A percentile compares a stretch with the other conserved stretches of the same genome.
Conservation (phyloP, 345 rosid species). For the Salix purpurea region DNA sequence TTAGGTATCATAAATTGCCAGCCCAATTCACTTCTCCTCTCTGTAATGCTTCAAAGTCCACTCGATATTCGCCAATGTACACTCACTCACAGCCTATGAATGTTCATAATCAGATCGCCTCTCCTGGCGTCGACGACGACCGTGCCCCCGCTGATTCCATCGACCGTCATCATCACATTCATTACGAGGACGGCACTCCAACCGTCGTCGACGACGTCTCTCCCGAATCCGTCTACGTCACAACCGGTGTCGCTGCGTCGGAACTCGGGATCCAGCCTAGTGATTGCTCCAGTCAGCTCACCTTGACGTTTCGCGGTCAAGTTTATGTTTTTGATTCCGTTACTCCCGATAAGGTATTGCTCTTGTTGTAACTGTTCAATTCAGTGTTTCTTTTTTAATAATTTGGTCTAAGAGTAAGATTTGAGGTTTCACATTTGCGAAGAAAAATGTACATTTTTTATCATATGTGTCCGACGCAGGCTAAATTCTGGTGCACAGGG, state of each 20-base stretch:
- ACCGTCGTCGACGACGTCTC: slow-evolving; percentile 52
- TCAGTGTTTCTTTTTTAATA: too few relatives aligned
- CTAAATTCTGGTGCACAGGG: neutral
- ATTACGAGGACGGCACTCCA: slow-evolving; percentile 39
- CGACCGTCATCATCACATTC: slow-evolving; percentile 34
- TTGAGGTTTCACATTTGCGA: neutral
- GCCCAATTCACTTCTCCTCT: neutral
- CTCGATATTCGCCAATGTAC: slow-evolving; percentile 44
- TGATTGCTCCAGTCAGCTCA: slow-evolving; percentile 54
- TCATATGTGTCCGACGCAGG: neutral
- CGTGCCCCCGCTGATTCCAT: slow-evolving; percentile 40
- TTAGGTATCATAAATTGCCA: slow-evolving; percentile 12
- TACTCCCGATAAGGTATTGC: slow-evolving; percentile 64
- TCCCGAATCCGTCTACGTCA: slow-evolving; percentile 47
- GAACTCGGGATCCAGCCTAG: slow-evolving; percentile 28
- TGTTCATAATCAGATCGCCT: slow-evolving; percentile 40
- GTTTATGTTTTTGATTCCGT: slow-evolving; percentile 86
- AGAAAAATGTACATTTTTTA: neutral
- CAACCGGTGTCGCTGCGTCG: slow-evolving; percentile 33
- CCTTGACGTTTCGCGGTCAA: slow-evolving; percentile 82
- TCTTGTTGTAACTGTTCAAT: too few relatives aligned
- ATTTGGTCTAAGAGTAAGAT: too few relatives aligned
- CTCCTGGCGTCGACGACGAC: slow-evolving; percentile 32
- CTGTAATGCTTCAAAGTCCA: slow-evolving; percentile 33
- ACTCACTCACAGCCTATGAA: slow-evolving; percentile 51